Base-by-base conservation (phyloP, 306 rosid genomes). In the Heteromeles arbutifolia region DNA sequence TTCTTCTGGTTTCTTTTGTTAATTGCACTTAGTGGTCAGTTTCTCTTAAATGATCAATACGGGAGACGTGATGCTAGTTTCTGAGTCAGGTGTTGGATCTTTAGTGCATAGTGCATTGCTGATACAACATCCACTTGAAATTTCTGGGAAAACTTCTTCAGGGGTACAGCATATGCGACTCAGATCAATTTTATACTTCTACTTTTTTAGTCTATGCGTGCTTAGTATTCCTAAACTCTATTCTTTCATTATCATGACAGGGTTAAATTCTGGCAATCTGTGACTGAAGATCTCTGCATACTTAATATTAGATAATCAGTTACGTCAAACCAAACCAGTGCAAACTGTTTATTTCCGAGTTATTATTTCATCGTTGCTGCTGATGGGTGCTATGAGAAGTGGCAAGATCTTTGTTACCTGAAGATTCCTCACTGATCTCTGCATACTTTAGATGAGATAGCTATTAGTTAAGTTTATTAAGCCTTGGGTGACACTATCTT, bases 1-100 rank as follows among this genome's bases (percentile, higher is more conserved):
- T 96, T 88, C 96, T 90, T 90, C 87, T 87, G 87, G 97, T 90
- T 86, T 90, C 99, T 79, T 96, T 89, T 84, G 99, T 92, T 81
- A 96, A 96, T 86, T 87, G 96, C 90, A 96, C 99, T 85, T 96
- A 96, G 97, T 85, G 84, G 88, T 88, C 91, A 74, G 84, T 74
- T 84, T 77, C 76, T 75, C 77, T 80, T 85, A 72, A 78, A 90
- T 92, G 96, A 89, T 83, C 92, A 85, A 85, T 89, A 87, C 92
- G 78, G 82, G 88, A 84, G 87, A 84, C 80, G 93, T 89, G 79
- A 92, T 92, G 99, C 92, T 84, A 82, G 82, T 84, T 85, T 84
- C 83, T 92, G 84, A 90, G 87, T 86, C 88, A 72, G 92, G 93
- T 88, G 92, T 90, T 89, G 92, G 93, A 85, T 92, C 97, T 83